Evolutionary conservation across 2,329 filamentous ascomycete species (phyloP).

Genomic region (Hypoxylon sp.): DNA sequence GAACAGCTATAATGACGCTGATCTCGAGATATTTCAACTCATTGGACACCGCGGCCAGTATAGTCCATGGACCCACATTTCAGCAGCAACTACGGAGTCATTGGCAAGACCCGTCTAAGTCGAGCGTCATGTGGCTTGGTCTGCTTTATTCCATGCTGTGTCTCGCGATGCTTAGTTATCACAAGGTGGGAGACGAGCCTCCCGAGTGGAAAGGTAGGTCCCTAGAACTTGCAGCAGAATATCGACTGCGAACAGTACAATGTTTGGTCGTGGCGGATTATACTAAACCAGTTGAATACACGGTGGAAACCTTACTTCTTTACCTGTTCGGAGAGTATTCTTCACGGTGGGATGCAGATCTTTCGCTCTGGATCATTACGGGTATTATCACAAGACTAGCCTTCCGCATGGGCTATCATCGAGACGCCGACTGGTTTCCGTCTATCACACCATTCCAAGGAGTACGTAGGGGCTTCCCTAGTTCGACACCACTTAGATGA

Average conservation of each 20-base stretch:
- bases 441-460: conserved; percentile 77
- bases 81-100: conserved; percentile 72
- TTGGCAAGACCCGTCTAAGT: conserved; percentile 77
- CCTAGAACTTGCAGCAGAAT: conserved; percentile 68
- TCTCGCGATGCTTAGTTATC: conserved; percentile 80
- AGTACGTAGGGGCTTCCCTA: conserved; percentile 51
- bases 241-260: conserved; percentile 77
- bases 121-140: conserved; percentile 80
- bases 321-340: conserved; percentile 81
- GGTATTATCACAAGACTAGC: conserved; percentile 65
- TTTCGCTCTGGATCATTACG: conserved; percentile 69
- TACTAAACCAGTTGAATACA: conserved; percentile 76
- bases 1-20: conserved; percentile 82
- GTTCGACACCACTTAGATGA: neutral
- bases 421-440: conserved; percentile 78
- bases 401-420: conserved; percentile 78
- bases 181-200: conserved; percentile 81
- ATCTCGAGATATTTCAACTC: conserved; percentile 93
- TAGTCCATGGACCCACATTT: conserved; percentile 86
- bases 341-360: conserved; percentile 76
- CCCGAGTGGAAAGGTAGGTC: conserved; percentile 76
- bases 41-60: conserved; percentile 72
- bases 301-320: conserved; percentile 79
- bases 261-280: conserved; percentile 80
- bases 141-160: conserved; percentile 79